phyloP scores from a whole-genome alignment of 352 stramenopile species.

The Thraustochytrium sp. region DNA sequence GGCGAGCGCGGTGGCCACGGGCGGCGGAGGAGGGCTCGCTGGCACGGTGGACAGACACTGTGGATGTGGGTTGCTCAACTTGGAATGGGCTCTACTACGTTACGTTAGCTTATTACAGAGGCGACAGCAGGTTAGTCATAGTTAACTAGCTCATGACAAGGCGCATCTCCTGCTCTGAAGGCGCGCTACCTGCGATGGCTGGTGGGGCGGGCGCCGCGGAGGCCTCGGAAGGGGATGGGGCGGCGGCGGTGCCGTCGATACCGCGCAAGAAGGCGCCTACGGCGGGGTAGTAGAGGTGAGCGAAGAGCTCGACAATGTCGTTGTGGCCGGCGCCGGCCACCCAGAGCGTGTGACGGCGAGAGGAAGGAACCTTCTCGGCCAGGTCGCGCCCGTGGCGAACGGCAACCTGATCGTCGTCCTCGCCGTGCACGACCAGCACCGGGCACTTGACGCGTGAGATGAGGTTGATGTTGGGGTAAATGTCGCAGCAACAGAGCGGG shows the following conservation, averaged over 20 bases:
- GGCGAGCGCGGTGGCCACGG: too few relatives aligned
- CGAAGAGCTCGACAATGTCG: slow-evolving; percentile 47
- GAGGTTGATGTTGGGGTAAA: slow-evolving; percentile 48
- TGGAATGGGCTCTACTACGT: too few relatives aligned
- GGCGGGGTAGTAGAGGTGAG: slow-evolving; percentile 35
- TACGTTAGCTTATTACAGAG: too few relatives aligned
- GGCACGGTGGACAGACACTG: too few relatives aligned
- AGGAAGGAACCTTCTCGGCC: slow-evolving; percentile 31
- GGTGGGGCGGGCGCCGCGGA: neutral
- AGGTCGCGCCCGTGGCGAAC: slow-evolving; percentile 42
- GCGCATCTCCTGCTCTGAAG: slow-evolving; percentile 4
- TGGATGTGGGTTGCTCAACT: too few relatives aligned
- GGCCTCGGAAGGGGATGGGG: neutral
- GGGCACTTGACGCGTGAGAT: slow-evolving; percentile 37
- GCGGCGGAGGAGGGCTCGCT: too few relatives aligned
- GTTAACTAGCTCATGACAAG: neutral
- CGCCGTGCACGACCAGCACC: slow-evolving; percentile 47
- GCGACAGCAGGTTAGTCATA: too few relatives aligned
- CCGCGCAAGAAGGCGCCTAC: slow-evolving; percentile 37
- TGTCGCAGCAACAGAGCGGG: slow-evolving; percentile 47
- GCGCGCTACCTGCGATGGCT: neutral
- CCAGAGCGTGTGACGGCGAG: slow-evolving; percentile 39
- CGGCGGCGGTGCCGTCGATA: neutral
- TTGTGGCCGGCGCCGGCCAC: slow-evolving; percentile 45
- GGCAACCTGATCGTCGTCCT: slow-evolving; percentile 46